Percentiles rank a stretch among this genome's conserved stretches.
Conservation (phyloP, 2,329 filamentous ascomycete species). For the Orbilia quercus region DNA sequence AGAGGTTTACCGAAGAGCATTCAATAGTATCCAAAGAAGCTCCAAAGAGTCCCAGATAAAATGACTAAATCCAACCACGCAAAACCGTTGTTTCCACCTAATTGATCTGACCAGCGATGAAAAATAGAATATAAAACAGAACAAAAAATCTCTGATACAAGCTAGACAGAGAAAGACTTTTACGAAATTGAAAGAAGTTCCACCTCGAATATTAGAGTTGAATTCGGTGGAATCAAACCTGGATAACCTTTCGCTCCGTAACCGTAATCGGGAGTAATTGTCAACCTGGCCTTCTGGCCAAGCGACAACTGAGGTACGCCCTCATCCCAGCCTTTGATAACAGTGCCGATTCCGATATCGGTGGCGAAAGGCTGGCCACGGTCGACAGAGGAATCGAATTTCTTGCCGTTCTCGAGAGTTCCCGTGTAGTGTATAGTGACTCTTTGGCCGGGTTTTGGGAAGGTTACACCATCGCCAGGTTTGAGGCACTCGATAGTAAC, state of each 20-base stretch:
- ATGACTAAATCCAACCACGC: no score
- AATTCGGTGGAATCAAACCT: slow-evolving; percentile 55
- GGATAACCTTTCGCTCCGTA: slow-evolving; percentile 33
- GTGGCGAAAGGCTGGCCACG: slow-evolving; percentile 78
- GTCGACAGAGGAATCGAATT: slow-evolving; percentile 88
- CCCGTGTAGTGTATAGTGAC: slow-evolving; percentile 94
- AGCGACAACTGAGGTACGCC: slow-evolving; percentile 86
- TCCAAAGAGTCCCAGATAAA: no score
- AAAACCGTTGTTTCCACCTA: no score
- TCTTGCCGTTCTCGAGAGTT: slow-evolving; percentile 79
- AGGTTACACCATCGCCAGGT: slow-evolving; percentile 71
- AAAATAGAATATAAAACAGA: neutral
- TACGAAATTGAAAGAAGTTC: slow-evolving; percentile 81
- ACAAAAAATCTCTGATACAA: neutral
- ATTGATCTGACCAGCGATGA: neutral
- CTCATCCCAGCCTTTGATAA: slow-evolving; percentile 91
- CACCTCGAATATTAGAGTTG: slow-evolving; percentile 80
- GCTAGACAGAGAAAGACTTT: neutral
- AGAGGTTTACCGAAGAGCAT: no score
- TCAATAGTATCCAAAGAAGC: no score
- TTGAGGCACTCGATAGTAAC: slow-evolving; percentile 73
- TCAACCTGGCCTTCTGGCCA: slow-evolving; percentile 87
- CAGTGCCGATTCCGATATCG: slow-evolving; percentile 80
- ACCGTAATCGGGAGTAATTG: slow-evolving; percentile 71
- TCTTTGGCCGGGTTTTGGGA: slow-evolving; percentile 74